These are phyloP conservation scores for Pestalotiopsis sp. DNA, from an alignment of 2,329 filamentous ascomycete species.

Conservation along the genomic window DNA sequence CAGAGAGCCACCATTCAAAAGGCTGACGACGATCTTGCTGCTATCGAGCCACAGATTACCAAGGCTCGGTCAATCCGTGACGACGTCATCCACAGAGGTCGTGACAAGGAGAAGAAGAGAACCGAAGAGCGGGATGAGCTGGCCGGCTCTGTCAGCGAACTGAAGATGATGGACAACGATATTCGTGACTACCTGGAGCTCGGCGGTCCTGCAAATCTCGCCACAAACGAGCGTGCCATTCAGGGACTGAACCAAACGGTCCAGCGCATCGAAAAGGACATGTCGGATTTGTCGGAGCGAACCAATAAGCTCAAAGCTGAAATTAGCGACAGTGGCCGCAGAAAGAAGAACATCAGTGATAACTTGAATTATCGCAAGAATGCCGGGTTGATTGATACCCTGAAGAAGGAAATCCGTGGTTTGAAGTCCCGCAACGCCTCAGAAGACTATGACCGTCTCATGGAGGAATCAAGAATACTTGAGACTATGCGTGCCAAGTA, in stretches of 20 bases:
- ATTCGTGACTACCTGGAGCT: conserved; percentile 79
- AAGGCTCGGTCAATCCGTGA: conserved; percentile 77
- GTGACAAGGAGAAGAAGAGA: conserved; percentile 71
- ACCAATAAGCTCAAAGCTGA: conserved; percentile 79
- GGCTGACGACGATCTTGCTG: conserved; percentile 72
- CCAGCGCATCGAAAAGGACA: conserved; percentile 65
- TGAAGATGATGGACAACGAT: conserved; percentile 73
- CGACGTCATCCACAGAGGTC: conserved; percentile 72
- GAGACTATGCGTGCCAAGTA: conserved; percentile 70
- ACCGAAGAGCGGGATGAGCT: conserved; percentile 72
- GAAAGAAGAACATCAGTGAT: conserved; percentile 83
- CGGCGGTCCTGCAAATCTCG: conserved; percentile 73
- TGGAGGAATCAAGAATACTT: conserved; percentile 66
- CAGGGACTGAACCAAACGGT: conserved; percentile 68
- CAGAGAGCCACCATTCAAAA: conserved; percentile 71
- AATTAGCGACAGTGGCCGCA: conserved; percentile 77
- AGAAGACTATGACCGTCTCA: conserved; percentile 77
- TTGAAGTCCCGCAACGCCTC: conserved; percentile 80
- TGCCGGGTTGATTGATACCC: conserved; percentile 64
- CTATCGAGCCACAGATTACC: conserved; percentile 73
- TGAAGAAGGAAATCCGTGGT: conserved; percentile 70
- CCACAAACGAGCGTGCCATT: conserved; percentile 70
- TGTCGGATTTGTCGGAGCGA: conserved; percentile 65
- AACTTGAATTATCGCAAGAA: conserved; percentile 86
- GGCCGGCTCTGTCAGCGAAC: conserved; percentile 73